phyloP scores from a whole-genome alignment of 2,329 filamentous ascomycete species.

The Chaetomiaceae sp. region DNA sequence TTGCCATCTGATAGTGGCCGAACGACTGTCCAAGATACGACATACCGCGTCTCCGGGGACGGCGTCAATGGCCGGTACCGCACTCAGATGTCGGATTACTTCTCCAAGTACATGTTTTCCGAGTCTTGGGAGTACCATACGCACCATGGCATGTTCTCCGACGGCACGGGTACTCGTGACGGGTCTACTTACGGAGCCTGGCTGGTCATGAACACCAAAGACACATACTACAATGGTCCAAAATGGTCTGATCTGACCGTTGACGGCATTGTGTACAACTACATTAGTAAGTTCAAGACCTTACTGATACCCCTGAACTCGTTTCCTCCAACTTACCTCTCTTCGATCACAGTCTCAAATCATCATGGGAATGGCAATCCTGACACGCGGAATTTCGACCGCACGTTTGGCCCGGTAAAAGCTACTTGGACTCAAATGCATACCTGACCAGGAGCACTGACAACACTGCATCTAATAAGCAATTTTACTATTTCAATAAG shows the following conservation, averaged over 20 bases:
- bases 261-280: slow-evolving; percentile 6
- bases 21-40: slow-evolving; percentile 3
- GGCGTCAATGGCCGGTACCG: neutral
- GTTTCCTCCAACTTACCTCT: neutral
- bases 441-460: neutral
- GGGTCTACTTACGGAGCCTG: neutral
- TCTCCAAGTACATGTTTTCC: slow-evolving; percentile 6
- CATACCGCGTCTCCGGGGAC: slow-evolving; percentile 2
- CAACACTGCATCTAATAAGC: neutral
- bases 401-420: slow-evolving; percentile 3
- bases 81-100: slow-evolving; percentile 1
- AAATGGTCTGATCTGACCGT: slow-evolving; percentile 7
- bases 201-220: slow-evolving; percentile 7
- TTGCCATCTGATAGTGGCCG: neutral
- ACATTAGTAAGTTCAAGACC: neutral
- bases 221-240: slow-evolving; percentile 2
- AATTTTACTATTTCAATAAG: slow-evolving; percentile 7
- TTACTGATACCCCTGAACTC: no score
- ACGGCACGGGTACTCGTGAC: neutral
- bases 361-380: slow-evolving; percentile 4
- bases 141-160: neutral
- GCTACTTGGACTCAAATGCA: no score
- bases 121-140: slow-evolving; percentile 4
- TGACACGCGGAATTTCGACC: neutral
- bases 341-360: neutral